A percentile compares a stretch with the other conserved stretches of the same genome.
Evolutionary conservation across 2,329 filamentous ascomycete species (phyloP).

Genomic region (Colletotrichum sp.): DNA sequence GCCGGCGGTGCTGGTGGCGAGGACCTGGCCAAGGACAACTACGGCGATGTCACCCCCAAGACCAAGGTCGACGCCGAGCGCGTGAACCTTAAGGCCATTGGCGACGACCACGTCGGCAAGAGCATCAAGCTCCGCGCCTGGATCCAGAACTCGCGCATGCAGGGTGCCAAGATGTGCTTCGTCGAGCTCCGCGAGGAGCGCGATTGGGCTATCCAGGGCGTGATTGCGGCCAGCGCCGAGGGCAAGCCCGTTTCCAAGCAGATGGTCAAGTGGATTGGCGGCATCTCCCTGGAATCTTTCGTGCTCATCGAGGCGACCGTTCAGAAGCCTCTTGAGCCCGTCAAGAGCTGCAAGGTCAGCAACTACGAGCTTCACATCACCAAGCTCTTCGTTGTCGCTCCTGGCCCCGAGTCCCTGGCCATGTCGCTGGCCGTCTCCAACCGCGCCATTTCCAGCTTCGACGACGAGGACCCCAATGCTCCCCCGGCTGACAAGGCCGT

Average conservation of each 20-base stretch:
- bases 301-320: slow-evolving; percentile 82
- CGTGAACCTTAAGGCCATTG: slow-evolving; percentile 67
- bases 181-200: slow-evolving; percentile 80
- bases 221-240: slow-evolving; percentile 72
- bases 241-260: slow-evolving; percentile 69
- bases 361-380: slow-evolving; percentile 86
- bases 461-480: slow-evolving; percentile 55
- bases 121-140: slow-evolving; percentile 78
- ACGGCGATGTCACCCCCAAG: slow-evolving; percentile 62
- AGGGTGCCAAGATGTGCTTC: slow-evolving; percentile 91
- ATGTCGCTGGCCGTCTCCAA: slow-evolving; percentile 73
- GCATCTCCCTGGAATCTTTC: slow-evolving; percentile 79
- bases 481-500: slow-evolving; percentile 31
- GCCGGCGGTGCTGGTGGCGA: slow-evolving; percentile 65
- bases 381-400: slow-evolving; percentile 80
- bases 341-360: slow-evolving; percentile 85
- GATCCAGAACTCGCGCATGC: slow-evolving; percentile 86
- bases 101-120: slow-evolving; percentile 70
- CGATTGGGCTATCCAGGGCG: slow-evolving; percentile 81
- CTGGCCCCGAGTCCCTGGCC: slow-evolving; percentile 61
- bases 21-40: slow-evolving; percentile 76
- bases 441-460: slow-evolving; percentile 74
- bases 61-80: slow-evolving; percentile 50
- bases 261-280: slow-evolving; percentile 93
- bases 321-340: slow-evolving; percentile 81